phyloP scores from a whole-genome alignment of 2,329 filamentous ascomycete species.

The Coniochaeta sp. region DNA sequence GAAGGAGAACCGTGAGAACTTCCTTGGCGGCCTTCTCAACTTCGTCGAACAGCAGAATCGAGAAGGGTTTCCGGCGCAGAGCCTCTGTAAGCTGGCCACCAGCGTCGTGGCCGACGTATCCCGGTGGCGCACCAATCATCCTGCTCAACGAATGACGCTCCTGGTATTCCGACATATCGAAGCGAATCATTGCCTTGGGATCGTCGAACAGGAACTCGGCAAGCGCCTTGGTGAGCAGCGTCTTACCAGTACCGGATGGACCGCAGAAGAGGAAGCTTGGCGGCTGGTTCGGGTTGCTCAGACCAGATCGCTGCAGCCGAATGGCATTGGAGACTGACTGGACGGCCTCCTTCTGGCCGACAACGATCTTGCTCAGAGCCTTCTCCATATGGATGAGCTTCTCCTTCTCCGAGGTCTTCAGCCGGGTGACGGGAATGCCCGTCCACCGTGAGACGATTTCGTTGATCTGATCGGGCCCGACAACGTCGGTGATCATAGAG shows the following conservation, averaged over 20 bases:
- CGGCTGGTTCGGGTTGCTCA: slow-evolving; percentile 92
- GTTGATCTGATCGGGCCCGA: slow-evolving; percentile 97
- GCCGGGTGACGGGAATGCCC: slow-evolving; percentile 91
- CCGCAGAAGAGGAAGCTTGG: slow-evolving; percentile 98
- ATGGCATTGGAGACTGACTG: slow-evolving; percentile 92
- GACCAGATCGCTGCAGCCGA: slow-evolving; percentile 85
- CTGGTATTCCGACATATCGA: slow-evolving; percentile 99
- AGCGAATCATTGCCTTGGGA: slow-evolving; percentile 93
- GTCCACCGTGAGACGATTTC: slow-evolving; percentile 97
- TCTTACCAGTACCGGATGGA: slow-evolving; percentile 97
- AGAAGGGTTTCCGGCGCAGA: slow-evolving; percentile 90
- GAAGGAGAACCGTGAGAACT: slow-evolving; percentile 90
- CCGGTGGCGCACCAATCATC: slow-evolving; percentile 96
- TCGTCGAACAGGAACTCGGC: slow-evolving; percentile 99
- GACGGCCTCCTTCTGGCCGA: slow-evolving; percentile 93
- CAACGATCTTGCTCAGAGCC: slow-evolving; percentile 72
- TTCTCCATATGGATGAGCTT: slow-evolving; percentile 98
- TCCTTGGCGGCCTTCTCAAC: slow-evolving; percentile 99
- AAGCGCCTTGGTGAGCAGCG: slow-evolving; percentile 89
- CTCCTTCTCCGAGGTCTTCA: slow-evolving; percentile 94
- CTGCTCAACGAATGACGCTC: slow-evolving; percentile 90
- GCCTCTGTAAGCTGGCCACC: slow-evolving; percentile 94
- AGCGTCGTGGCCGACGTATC: slow-evolving; percentile 93
- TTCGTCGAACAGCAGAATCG: slow-evolving; percentile 94
- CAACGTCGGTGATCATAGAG: slow-evolving; percentile 82